Conservation (phyloP, 2,329 filamentous ascomycete species). For the Zymoseptoria ardabiliae region DNA sequence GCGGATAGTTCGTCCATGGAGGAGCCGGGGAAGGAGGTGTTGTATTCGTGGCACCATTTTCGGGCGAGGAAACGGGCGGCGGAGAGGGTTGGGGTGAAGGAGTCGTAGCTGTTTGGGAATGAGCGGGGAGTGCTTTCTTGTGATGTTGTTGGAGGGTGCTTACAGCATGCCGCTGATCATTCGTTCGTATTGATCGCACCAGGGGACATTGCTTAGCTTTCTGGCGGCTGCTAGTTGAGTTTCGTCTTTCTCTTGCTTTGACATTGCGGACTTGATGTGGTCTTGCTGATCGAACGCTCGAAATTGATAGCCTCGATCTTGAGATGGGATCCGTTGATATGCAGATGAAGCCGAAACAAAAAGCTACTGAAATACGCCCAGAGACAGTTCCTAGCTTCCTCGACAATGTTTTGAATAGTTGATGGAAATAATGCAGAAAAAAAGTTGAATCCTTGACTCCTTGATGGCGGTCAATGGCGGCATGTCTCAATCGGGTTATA, state of each 20-base stretch:
- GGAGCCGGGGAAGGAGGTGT: constrained; percentile 45
- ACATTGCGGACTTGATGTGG: constrained; percentile 7
- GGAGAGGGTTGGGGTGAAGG: constrained; percentile 43
- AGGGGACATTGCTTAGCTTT: constrained; percentile 45
- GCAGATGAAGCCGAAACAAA: neutral
- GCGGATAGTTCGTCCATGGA: constrained; percentile 1
- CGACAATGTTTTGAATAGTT: neutral
- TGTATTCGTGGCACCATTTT: constrained; percentile 52
- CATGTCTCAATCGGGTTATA: neutral
- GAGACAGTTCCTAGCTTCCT: neutral
- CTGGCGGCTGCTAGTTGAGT: constrained; percentile 41
- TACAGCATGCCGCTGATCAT: constrained; percentile 58
- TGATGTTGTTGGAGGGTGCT: neutral
- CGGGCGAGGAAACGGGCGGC: constrained; percentile 48
- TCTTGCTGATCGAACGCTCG: neutral
- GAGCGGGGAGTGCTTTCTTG: neutral
- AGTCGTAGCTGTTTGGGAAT: constrained; percentile 33
- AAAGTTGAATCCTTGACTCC: neutral
- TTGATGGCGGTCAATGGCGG: neutral
- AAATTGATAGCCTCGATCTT: neutral
- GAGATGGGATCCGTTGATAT: neutral
- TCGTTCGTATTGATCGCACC: constrained; percentile 55
- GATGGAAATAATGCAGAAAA: neutral
- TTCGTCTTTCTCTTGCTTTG: constrained; percentile 35
- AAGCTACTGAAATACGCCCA: neutral